phyloP scores from a whole-genome alignment of 2,329 filamentous ascomycete genomes.

The Aspergillus pseudoglaucus region DNA sequence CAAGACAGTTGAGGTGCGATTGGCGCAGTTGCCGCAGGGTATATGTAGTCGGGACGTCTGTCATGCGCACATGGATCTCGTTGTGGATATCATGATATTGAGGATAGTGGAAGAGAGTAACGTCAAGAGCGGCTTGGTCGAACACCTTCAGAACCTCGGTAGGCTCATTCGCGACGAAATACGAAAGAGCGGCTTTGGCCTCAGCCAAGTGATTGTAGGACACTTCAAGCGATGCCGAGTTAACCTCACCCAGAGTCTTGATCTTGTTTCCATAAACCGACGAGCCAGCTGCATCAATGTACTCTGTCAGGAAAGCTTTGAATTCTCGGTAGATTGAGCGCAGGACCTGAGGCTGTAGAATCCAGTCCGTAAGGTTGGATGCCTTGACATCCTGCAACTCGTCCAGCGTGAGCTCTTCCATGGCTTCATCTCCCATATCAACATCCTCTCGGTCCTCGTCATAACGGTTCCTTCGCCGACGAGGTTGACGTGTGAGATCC shows the following conservation, averaged over 20 bases:
- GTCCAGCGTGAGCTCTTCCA: slow-evolving; percentile 91
- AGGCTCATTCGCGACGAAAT: slow-evolving; percentile 92
- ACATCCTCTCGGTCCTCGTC: slow-evolving; percentile 89
- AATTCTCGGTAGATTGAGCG: slow-evolving; percentile 93
- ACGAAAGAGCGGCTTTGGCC: slow-evolving; percentile 87
- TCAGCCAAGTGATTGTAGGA: slow-evolving; percentile 88
- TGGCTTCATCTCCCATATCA: slow-evolving; percentile 84
- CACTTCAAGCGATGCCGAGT: slow-evolving; percentile 91
- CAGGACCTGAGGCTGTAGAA: slow-evolving; percentile 81
- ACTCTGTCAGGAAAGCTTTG: slow-evolving; percentile 94
- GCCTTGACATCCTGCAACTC: slow-evolving; percentile 90
- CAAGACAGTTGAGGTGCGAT: slow-evolving; percentile 89
- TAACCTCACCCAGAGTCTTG: slow-evolving; percentile 90
- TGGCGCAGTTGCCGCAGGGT: slow-evolving; percentile 92
- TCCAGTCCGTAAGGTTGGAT: slow-evolving; percentile 89
- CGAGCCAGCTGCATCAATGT: slow-evolving; percentile 78
- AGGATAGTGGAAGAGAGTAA: slow-evolving; percentile 89
- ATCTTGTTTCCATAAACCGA: slow-evolving; percentile 96
- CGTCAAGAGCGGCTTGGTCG: slow-evolving; percentile 93
- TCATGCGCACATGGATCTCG: slow-evolving; percentile 95
- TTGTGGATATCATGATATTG: slow-evolving; percentile 97
- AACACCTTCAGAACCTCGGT: slow-evolving; percentile 95
- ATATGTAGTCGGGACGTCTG: slow-evolving; percentile 88
- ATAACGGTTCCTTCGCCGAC: slow-evolving; percentile 79
- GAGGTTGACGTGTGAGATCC: slow-evolving; percentile 78